These are phyloP conservation scores for Rhodotorula babjevae DNA, from an alignment of 768 basidiomycete genomes.

Conservation along the genomic window DNA sequence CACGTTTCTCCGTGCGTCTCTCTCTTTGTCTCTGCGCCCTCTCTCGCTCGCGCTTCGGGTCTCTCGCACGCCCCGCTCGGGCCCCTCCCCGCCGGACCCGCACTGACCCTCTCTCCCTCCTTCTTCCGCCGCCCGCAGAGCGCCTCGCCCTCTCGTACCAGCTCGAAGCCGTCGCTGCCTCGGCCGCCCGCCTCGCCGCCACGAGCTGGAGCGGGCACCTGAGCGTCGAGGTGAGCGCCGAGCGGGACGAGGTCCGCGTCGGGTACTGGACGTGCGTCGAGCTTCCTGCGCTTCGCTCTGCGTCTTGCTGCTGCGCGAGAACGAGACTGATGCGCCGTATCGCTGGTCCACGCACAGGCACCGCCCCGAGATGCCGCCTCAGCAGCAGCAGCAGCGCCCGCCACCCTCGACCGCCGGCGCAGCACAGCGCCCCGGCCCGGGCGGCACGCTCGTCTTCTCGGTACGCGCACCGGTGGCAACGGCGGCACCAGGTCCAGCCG, in stretches of 20 bases:
- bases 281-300: no score
- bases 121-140: conserved; percentile 55
- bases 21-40: neutral
- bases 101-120: neutral
- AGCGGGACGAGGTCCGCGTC: conserved; percentile 56
- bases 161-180: conserved; percentile 64
- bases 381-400: neutral
- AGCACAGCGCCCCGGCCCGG: conserved; percentile 48
- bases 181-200: conserved; percentile 42
- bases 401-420: neutral
- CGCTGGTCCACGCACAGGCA: neutral
- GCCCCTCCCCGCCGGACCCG: neutral
- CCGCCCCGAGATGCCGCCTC: neutral
- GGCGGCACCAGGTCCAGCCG: no score
- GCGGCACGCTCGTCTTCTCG: conserved; percentile 21
- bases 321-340: no score
- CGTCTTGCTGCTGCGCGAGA: no score
- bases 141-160: conserved; percentile 90
- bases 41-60: neutral
- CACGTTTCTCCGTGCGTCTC: conserved; percentile 76
- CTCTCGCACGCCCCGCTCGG: neutral
- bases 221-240: conserved; percentile 52
- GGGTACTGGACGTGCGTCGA: conserved; percentile 78
- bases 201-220: conserved; percentile 50
- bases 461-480: neutral